phyloP scores from a whole-genome alignment of 495 filamentous ascomycete genomes.

The Hypoxylon intermedium region DNA sequence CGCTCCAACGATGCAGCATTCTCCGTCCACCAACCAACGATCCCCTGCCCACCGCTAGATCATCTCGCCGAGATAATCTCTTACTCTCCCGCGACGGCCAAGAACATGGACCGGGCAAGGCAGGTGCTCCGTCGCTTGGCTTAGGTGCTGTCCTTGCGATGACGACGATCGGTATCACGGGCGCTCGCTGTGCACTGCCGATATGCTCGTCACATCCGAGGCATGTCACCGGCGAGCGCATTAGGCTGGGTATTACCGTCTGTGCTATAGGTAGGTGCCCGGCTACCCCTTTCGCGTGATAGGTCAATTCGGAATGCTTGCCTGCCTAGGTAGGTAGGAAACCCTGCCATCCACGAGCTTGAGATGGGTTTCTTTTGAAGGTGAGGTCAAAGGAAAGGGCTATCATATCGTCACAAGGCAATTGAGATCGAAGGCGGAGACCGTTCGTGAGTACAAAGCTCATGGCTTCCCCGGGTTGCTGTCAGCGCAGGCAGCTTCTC shows the following conservation, averaged over 20 bases:
- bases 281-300: slow-evolving; percentile 8
- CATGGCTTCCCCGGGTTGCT: slow-evolving; percentile 18
- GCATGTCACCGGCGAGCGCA: slow-evolving; percentile 15
- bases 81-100: slow-evolving; percentile 7
- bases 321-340: not conserved
- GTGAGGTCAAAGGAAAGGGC: slow-evolving; percentile 13
- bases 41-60: slow-evolving; percentile 5
- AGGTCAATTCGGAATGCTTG: slow-evolving; percentile 1
- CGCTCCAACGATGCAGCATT: not conserved
- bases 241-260: not conserved
- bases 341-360: slow-evolving; percentile 23
- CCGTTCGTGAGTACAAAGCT: slow-evolving; percentile 16
- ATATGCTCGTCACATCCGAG: slow-evolving; percentile 32
- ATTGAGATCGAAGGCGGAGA: not conserved
- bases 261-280: not conserved
- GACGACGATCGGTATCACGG: slow-evolving; percentile 30
- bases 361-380: slow-evolving; percentile 11
- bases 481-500: slow-evolving; percentile 5
- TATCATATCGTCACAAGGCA: slow-evolving; percentile 23
- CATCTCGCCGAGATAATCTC: slow-evolving; percentile 22
- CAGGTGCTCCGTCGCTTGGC: slow-evolving; percentile 18
- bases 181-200: slow-evolving; percentile 17
- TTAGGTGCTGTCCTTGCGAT: too few relatives aligned
- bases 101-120: slow-evolving; percentile 11
- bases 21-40: not conserved